Conservation (phyloP, 2,329 filamentous ascomycete species). For the Cytospora piceicola region DNA sequence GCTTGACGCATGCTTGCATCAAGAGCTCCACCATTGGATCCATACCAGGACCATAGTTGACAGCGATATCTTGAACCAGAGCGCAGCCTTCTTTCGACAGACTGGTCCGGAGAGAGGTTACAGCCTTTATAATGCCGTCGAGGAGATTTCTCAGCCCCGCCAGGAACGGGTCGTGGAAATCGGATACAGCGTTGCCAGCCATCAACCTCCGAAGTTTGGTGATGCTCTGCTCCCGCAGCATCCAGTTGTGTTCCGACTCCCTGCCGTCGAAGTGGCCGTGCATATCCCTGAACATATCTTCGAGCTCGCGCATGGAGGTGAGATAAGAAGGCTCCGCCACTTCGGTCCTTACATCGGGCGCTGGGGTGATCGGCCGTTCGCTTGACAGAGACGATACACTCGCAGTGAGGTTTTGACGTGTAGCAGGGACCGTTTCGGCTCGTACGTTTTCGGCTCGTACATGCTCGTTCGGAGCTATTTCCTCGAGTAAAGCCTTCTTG, state of each 20-base stretch:
- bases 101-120: conserved; percentile 84
- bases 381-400: conserved; percentile 58
- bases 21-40: conserved; percentile 90
- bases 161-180: conserved; percentile 75
- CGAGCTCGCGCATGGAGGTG: conserved; percentile 83
- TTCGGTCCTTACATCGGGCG: conserved; percentile 68
- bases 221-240: conserved; percentile 80
- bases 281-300: conserved; percentile 85
- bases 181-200: conserved; percentile 79
- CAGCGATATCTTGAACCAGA: conserved; percentile 82
- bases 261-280: conserved; percentile 79
- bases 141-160: conserved; percentile 72
- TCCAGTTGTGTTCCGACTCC: conserved; percentile 91
- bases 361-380: conserved; percentile 63
- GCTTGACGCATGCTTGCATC: conserved; percentile 86
- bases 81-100: conserved; percentile 85
- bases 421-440: conserved; percentile 41
- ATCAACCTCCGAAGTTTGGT: conserved; percentile 76
- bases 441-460: conserved; percentile 13
- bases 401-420: conserved; percentile 49
- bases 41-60: conserved; percentile 73
- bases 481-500: conserved; percentile 76
- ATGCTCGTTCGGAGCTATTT: conserved; percentile 60
- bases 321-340: conserved; percentile 80
- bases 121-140: conserved; percentile 86